These are phyloP conservation scores for Coffea canephora DNA, from an alignment of 257 asterid species.

Conservation along the genomic window DNA sequence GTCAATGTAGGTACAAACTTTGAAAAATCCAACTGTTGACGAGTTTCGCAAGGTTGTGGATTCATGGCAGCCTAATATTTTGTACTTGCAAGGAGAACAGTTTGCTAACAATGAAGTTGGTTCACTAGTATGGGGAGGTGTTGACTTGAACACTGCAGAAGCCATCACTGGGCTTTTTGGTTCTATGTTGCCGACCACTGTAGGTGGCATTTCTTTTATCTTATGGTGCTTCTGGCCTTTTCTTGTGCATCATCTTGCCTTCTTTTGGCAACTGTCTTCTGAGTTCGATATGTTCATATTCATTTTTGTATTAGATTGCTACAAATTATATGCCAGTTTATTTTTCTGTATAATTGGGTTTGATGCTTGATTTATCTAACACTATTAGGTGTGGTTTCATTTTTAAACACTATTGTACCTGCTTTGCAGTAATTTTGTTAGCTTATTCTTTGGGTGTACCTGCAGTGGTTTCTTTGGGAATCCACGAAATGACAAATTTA, in stretches of 20 bases:
- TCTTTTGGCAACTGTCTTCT: neutral
- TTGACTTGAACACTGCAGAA: slow-evolving; percentile 60
- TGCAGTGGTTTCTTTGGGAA: neutral
- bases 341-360: neutral
- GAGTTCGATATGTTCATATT: neutral
- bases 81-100: slow-evolving; percentile 75
- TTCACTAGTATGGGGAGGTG: slow-evolving; percentile 54
- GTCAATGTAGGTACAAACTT: slow-evolving; percentile 62
- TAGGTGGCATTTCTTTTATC: slow-evolving; percentile 32
- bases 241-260: neutral
- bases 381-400: neutral
- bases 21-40: slow-evolving; percentile 66
- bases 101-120: slow-evolving; percentile 65
- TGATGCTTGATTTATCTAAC: neutral
- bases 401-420: neutral
- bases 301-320: neutral
- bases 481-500: slow-evolving; percentile 6
- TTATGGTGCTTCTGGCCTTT: neutral
- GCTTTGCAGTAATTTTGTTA: neutral
- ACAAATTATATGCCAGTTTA: neutral
- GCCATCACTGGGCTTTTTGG: slow-evolving; percentile 60
- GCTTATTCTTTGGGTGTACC: neutral
- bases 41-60: slow-evolving; percentile 68
- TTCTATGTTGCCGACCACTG: slow-evolving; percentile 62
- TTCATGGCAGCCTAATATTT: slow-evolving; percentile 76